phyloP scores from a whole-genome alignment of 2,329 filamentous ascomycete species.

The Colletotrichum cereale region DNA sequence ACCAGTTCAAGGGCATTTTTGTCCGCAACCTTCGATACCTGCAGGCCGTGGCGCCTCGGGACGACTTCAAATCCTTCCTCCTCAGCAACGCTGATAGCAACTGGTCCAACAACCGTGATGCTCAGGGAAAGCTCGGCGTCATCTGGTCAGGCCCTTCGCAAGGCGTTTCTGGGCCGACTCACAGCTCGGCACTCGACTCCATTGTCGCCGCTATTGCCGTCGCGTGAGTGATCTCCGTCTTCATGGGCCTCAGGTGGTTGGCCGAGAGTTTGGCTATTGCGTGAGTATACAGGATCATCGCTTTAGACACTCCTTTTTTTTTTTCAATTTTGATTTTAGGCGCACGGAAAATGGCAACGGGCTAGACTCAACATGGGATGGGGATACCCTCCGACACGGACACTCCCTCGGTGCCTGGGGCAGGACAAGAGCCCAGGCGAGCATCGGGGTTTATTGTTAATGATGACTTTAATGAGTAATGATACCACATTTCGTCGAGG shows the following conservation, averaged over 20 bases:
- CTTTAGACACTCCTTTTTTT: constrained; percentile 13
- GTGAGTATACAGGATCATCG: constrained; percentile 17
- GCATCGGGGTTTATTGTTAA: constrained; percentile 30
- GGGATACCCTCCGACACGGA: constrained; percentile 36
- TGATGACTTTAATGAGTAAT: constrained; percentile 41
- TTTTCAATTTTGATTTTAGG: background rate
- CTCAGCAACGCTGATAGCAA: constrained; percentile 73
- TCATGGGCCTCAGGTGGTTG: constrained; percentile 3
- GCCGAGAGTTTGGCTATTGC: background rate
- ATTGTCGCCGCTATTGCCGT: constrained; percentile 71
- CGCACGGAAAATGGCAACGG: constrained; percentile 23
- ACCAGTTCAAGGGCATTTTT: constrained; percentile 81
- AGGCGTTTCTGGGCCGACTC: constrained; percentile 66
- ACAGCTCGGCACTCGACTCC: constrained; percentile 75
- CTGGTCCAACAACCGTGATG: constrained; percentile 70
- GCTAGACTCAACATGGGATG: constrained; percentile 32
- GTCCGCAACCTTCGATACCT: constrained; percentile 73
- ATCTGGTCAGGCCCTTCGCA: constrained; percentile 74
- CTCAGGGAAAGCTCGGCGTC: constrained; percentile 66
- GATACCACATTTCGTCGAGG: constrained; percentile 33
- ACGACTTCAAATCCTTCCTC: constrained; percentile 67
- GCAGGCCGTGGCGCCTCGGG: constrained; percentile 62
- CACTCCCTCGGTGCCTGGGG: constrained; percentile 18
- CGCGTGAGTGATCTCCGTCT: constrained; percentile 41
- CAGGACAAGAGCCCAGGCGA: constrained; percentile 22